Conservation (phyloP, 345 rosid species). For the Durio zibethinus region DNA sequence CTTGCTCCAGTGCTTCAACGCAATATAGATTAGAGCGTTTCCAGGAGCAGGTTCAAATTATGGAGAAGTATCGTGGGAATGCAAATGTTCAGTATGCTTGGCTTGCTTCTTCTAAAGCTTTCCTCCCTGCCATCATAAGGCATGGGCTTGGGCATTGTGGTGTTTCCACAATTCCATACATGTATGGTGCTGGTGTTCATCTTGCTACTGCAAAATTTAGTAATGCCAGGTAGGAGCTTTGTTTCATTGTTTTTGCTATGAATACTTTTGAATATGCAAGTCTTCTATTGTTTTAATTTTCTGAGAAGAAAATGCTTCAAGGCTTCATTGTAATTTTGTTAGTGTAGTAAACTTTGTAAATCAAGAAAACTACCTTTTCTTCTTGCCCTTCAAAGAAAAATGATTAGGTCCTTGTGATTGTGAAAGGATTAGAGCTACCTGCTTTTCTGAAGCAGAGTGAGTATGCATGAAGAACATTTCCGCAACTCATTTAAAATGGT, state of each 20-base stretch:
- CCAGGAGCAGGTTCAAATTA: slow-evolving; percentile 70
- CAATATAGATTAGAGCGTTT: slow-evolving; percentile 62
- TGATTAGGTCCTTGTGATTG: not conserved
- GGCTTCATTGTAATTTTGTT: not conserved
- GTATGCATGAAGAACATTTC: not conserved
- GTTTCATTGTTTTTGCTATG: not conserved
- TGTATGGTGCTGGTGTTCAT: slow-evolving; percentile 75
- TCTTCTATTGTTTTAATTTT: not conserved
- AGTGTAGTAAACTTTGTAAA: not conserved
- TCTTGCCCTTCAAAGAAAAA: not conserved
- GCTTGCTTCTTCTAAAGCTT: slow-evolving; percentile 69
- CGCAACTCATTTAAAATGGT: not conserved
- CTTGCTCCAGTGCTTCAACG: slow-evolving; percentile 39
- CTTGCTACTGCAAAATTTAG: slow-evolving; percentile 54
- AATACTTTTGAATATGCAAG: not conserved
- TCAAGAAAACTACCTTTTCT: not conserved
- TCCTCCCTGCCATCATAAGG: slow-evolving; percentile 34
- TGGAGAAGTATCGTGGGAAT: slow-evolving; percentile 56
- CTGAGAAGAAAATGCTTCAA: not conserved
- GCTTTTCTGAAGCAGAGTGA: not conserved
- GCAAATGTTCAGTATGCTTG: slow-evolving; percentile 77
- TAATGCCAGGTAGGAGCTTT: slow-evolving; percentile 51
- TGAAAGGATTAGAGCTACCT: not conserved
- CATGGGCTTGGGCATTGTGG: slow-evolving; percentile 76
- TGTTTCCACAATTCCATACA: slow-evolving; percentile 43